These are phyloP conservation scores for Ganoderma lucidum DNA, from an alignment of 1,284 basidiomycete species.

Conservation along the genomic window DNA sequence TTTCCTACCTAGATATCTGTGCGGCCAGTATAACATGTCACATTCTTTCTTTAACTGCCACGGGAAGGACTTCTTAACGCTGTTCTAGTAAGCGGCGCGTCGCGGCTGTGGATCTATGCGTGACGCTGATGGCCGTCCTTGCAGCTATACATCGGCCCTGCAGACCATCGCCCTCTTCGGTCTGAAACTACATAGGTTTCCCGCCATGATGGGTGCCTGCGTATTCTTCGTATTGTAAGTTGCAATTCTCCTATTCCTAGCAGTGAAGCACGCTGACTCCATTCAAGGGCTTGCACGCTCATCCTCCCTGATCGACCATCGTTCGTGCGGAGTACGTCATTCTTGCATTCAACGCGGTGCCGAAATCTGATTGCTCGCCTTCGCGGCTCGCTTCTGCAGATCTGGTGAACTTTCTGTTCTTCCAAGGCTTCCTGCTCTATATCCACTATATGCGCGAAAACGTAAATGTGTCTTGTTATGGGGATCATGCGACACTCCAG, in stretches of 20 bases:
- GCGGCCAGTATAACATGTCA: constrained; percentile 56
- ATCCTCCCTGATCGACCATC: constrained; percentile 60
- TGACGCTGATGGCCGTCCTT: background rate
- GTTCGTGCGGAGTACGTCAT: constrained; percentile 60
- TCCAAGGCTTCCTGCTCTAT: constrained; percentile 66
- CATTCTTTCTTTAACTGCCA: constrained; percentile 47
- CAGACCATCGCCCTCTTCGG: constrained; percentile 84
- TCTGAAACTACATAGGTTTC: constrained; percentile 71
- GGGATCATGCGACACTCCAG: background rate
- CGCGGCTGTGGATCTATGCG: background rate
- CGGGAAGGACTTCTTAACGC: constrained; percentile 63
- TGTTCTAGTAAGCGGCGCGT: constrained; percentile 64
- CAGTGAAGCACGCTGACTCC: background rate
- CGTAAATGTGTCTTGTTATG: constrained; percentile 37
- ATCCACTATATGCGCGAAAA: constrained; percentile 62
- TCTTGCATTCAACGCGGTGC: background rate
- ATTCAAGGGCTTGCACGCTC: constrained; percentile 54
- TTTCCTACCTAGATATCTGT: constrained; percentile 53
- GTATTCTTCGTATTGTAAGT: constrained; percentile 68
- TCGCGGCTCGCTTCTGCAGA: constrained; percentile 42
- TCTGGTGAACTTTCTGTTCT: constrained; percentile 72
- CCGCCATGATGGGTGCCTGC: constrained; percentile 67
- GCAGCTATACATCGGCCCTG: constrained; percentile 62
- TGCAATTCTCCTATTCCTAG: background rate
- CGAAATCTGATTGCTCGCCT: constrained; percentile 1